These are phyloP conservation scores for Hsuehochloa calcarea DNA, from an alignment of 176 grass and related monocot species.

Conservation along the genomic window DNA sequence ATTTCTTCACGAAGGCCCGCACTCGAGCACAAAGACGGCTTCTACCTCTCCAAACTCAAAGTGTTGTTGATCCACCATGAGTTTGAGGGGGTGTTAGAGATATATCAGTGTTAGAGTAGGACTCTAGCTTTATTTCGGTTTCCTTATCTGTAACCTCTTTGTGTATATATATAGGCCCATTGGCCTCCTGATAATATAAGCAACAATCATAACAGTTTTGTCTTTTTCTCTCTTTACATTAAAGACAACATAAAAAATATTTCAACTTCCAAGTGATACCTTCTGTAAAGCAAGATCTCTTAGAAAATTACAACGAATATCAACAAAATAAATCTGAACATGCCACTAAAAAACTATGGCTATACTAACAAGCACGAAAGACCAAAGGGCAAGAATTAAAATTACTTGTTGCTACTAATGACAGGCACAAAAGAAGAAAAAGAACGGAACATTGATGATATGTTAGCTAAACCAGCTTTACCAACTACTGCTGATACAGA, in stretches of 20 bases:
- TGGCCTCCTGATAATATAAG: no score
- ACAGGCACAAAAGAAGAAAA: background rate
- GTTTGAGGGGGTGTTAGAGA: no score
- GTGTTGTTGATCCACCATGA: no score
- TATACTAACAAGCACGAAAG: background rate
- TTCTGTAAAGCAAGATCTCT: background rate
- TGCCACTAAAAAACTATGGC: background rate
- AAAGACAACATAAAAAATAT: background rate
- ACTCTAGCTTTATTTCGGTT: no score
- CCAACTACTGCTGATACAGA: constrained; percentile 14
- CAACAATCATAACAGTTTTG: no score
- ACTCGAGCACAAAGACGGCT: no score
- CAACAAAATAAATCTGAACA: background rate
- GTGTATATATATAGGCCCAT: no score
- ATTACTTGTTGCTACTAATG: background rate
- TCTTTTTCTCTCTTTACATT: background rate
- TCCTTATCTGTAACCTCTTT: no score
- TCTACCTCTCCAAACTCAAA: no score
- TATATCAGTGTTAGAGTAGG: no score
- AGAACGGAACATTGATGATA: background rate
- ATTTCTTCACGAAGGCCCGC: no score
- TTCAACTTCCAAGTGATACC: constrained; percentile 1
- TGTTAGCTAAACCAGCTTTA: background rate
- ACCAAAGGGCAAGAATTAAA: background rate
- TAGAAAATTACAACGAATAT: background rate